Conservation (phyloP, 2,329 filamentous ascomycete genomes). For the Incumbomyces delicatus region DNA sequence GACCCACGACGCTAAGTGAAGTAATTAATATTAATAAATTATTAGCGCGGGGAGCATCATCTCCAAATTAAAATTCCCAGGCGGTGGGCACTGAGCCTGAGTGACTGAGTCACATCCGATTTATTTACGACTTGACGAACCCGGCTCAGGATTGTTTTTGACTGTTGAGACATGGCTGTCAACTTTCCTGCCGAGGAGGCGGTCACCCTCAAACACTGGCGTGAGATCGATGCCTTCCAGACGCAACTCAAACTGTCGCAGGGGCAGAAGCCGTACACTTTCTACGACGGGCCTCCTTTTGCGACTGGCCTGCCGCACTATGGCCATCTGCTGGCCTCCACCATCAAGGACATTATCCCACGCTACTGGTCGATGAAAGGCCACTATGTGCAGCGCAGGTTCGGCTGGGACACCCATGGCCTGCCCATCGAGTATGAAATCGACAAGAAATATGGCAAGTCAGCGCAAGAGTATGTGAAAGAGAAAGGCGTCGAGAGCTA, state of each 20-base stretch:
- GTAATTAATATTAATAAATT: too few relatives aligned
- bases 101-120: conserved; percentile 5
- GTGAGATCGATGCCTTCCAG: conserved; percentile 83
- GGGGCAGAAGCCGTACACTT: conserved; percentile 76
- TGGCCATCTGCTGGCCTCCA: conserved; percentile 69
- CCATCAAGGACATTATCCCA: conserved; percentile 87
- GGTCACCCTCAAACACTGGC: conserved; percentile 73
- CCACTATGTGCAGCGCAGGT: conserved; percentile 73
- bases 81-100: too few relatives aligned
- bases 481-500: conserved; percentile 74
- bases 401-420: conserved; percentile 85
- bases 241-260: conserved; percentile 78
- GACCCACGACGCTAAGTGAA: too few relatives aligned
- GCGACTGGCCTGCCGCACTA: conserved; percentile 49
- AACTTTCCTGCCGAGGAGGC: conserved; percentile 90
- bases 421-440: conserved; percentile 88
- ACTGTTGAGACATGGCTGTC: conserved; percentile 57
- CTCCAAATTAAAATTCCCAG: too few relatives aligned
- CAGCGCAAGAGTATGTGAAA: conserved; percentile 72
- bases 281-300: conserved; percentile 79
- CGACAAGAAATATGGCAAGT: conserved; percentile 80
- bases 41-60: too few relatives aligned
- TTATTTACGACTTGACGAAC: neutral
- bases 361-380: conserved; percentile 92
- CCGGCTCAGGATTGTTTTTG: neutral